phyloP scores from a whole-genome alignment of 1,284 basidiomycete species.

The Lentinula novae-zelandiae region DNA sequence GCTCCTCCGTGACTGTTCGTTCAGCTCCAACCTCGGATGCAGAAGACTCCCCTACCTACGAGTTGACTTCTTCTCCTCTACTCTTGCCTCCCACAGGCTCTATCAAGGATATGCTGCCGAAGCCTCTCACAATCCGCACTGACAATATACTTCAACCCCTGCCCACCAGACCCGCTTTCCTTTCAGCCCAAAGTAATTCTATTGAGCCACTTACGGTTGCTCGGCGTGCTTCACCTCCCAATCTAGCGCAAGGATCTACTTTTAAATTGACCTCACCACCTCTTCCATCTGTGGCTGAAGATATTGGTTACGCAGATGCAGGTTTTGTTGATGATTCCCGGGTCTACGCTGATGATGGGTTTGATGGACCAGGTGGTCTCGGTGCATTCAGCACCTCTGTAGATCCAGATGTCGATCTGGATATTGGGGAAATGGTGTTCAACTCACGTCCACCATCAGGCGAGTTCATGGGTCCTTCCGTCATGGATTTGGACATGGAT shows the following conservation, averaged over 20 bases:
- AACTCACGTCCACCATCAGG: conserved; percentile 3
- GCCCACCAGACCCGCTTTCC: neutral
- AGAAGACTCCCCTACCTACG: neutral
- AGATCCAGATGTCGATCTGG: neutral
- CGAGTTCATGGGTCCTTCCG: conserved; percentile 1
- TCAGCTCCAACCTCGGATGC: conserved; percentile 3
- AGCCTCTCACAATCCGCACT: neutral
- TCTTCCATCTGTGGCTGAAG: neutral
- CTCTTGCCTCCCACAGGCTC: conserved; percentile 4
- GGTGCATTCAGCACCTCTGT: conserved; percentile 4
- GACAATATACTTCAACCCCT: neutral
- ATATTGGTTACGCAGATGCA: conserved; percentile 5
- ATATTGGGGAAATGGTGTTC: conserved; percentile 3
- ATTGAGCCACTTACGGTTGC: neutral
- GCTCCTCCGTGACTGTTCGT: neutral
- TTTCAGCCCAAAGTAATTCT: neutral
- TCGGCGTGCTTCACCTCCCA: neutral
- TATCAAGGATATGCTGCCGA: conserved; percentile 5
- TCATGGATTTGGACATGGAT: conserved; percentile 4
- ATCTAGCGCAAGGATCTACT: neutral
- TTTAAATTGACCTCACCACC: neutral
- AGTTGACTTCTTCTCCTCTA: neutral
- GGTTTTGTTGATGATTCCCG: conserved; percentile 4
- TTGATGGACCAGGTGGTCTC: conserved; percentile 3
- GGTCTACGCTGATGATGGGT: conserved; percentile 9